These are phyloP conservation scores for Psidium guajava DNA, from an alignment of 345 rosid genomes.

Conservation along the genomic window DNA sequence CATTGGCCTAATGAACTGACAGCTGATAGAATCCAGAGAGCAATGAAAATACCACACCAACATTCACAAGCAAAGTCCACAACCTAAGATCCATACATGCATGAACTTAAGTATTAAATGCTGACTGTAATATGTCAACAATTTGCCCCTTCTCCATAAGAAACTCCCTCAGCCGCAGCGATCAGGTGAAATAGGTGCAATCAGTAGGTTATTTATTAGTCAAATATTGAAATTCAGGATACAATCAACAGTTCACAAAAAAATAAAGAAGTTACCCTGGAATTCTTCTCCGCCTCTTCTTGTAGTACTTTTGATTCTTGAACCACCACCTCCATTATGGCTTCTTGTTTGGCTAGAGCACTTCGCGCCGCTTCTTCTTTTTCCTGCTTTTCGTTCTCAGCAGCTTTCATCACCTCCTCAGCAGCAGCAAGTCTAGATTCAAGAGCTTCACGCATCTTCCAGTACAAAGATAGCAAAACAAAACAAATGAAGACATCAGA, in stretches of 20 bases:
- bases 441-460: conserved; percentile 55
- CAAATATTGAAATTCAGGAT: not conserved
- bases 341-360: conserved; percentile 66
- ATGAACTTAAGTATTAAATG: not conserved
- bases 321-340: conserved; percentile 64
- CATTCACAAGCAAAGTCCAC: not conserved
- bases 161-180: conserved; percentile 62
- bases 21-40: not conserved
- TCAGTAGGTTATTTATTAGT: not conserved
- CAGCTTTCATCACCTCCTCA: conserved; percentile 34
- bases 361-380: conserved; percentile 45
- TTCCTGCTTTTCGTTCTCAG: conserved; percentile 52
- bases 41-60: not conserved
- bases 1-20: not conserved
- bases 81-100: not conserved
- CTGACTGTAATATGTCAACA: conserved; percentile 89
- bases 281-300: conserved; percentile 70
- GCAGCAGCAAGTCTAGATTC: conserved; percentile 50
- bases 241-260: not conserved
- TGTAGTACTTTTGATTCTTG: conserved; percentile 64
- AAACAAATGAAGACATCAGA: not conserved
- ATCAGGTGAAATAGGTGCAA: not conserved
- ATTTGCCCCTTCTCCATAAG: conserved; percentile 71
- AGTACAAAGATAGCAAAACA: not conserved
- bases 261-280: conserved; percentile 44